Evolutionary conservation across 352 stramenopile species (phyloP), one percentile per base, ranked within the genome.

Genomic region (Phytophthora meadii): DNA sequence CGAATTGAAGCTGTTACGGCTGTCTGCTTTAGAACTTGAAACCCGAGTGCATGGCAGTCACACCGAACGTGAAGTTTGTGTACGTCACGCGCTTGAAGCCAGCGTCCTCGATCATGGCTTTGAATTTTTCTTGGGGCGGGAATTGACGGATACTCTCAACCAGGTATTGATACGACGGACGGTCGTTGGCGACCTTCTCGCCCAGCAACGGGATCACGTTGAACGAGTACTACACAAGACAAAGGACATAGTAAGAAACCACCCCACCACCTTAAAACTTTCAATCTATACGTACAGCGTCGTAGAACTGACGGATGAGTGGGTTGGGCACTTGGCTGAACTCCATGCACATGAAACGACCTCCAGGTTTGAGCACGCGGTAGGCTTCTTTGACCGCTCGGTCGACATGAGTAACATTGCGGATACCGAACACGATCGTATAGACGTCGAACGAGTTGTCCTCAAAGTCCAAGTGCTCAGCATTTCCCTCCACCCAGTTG

Each of bases 131-230:
- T 77, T 99, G 97, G 36, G 91, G 86, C n/a, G 97, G 97, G 77
- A 99, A 99, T 73, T 99, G 97, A 48, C 98, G 92, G 72, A 99
- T 99, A 74, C 94, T 99, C 77, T 99, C 98, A 11, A 99, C 98
- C 22, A 99, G 65, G 73, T 99, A 99, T 82, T 94, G 97, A 84
- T 99, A 99, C 14, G 97, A 98, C 53, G 90, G 85, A 42, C 93
- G 87, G 88, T 99, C 97, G 63, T 97, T 94, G 5, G 95, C 94
- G 8, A 99, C 91, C 54, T 98, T 88, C 70, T 99, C 86, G 19
- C 94, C 95, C 34, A 98, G 78, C 19, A 90, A 73, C 28, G 98
- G 98, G 68, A 99, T 99, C 30, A 99, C 94, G 66, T 99, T 92
- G 74, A 99, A 99, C 5, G 95, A 99, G 77, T 99, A 99, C 87